A percentile compares a stretch with the other conserved stretches of the same genome.
Conservation (phyloP, 345 rosid genomes). For the Kernera saxatilis region DNA sequence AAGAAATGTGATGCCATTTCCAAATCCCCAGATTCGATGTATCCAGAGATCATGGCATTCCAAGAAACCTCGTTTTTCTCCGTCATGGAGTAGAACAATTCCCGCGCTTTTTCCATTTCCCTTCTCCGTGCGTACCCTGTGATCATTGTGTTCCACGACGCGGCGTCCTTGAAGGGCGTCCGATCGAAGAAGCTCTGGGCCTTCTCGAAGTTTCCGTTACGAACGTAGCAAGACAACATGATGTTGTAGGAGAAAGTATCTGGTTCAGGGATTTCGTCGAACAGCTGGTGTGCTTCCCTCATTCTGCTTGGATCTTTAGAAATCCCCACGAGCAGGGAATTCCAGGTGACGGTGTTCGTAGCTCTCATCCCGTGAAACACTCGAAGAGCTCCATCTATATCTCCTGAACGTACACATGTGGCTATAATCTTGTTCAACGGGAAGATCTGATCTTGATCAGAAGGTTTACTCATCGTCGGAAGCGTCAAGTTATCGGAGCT, state of each 20-base stretch:
- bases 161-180: slow-evolving; percentile 48
- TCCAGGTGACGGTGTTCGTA: slow-evolving; percentile 67
- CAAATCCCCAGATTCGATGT: slow-evolving; percentile 42
- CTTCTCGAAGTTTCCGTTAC: slow-evolving; percentile 30
- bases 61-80: slow-evolving; percentile 56
- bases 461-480: not conserved
- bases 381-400: slow-evolving; percentile 52
- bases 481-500: slow-evolving; percentile 11
- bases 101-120: slow-evolving; percentile 47
- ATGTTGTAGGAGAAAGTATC: slow-evolving; percentile 61
- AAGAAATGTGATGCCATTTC: slow-evolving; percentile 42
- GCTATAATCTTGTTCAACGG: slow-evolving; percentile 53
- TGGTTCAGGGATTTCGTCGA: slow-evolving; percentile 63
- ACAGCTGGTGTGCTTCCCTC: slow-evolving; percentile 45
- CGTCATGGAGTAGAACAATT: slow-evolving; percentile 44
- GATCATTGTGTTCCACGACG: slow-evolving; percentile 81
- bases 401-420: slow-evolving; percentile 44
- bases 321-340: slow-evolving; percentile 53
- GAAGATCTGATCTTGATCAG: slow-evolving; percentile 30
- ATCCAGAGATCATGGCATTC: slow-evolving; percentile 76
- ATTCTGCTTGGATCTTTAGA: slow-evolving; percentile 39
- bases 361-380: slow-evolving; percentile 52
- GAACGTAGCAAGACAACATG: slow-evolving; percentile 54
- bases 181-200: slow-evolving; percentile 49
- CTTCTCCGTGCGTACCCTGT: slow-evolving; percentile 44